Base-by-base conservation (phyloP, 176 grass and related monocot species). In the Lolium perenne region DNA sequence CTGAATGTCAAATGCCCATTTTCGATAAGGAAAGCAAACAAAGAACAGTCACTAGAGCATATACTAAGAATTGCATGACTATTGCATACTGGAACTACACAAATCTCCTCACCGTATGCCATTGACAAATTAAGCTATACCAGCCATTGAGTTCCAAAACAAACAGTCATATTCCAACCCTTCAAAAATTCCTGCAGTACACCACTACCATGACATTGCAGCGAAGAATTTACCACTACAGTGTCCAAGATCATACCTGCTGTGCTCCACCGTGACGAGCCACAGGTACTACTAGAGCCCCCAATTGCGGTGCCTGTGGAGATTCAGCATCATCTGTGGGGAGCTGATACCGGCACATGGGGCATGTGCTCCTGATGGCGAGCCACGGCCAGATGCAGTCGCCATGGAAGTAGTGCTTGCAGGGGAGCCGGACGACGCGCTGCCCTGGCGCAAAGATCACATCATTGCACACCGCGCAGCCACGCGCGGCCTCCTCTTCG, bases 381-480 rank as follows among this genome's bases (percentile, higher is more conserved):
- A 95, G 40, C 94, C 94, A 95, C 0, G 94, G 89, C 8, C 82
- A 23, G 80, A 93, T 93, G 67, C 94, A 95, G 15, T 84, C 83
- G 18, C 64, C 87, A 77, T 95, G 94, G 86, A 93, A 95, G 64
- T 85, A 89, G 45, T 95, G 94, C 15, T 81, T 85, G 89, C 94
- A 95, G 15, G 91, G 94, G 65, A 95, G 87, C 82, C 58, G 35
- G 11, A 87, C 45, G 22, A 82, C 77, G 0, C 70, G 49, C 45
- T 91, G 76, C 48, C 58, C 76, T 0, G 71, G 20, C 10, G 15
- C 16, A 32, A 95, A 66, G 23, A n/a, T n/a, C n/a, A 54, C 81
- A n/a, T 95, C 91, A 66, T 93, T 93, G 72, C 94, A 95, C 79
- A 95, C 86, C 3, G 94, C 89, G 51, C 89, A 95, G 15, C 65